Evolutionary conservation across 805 yeast species (phyloP).

Genomic region (Debaryomyces prosopidis): DNA sequence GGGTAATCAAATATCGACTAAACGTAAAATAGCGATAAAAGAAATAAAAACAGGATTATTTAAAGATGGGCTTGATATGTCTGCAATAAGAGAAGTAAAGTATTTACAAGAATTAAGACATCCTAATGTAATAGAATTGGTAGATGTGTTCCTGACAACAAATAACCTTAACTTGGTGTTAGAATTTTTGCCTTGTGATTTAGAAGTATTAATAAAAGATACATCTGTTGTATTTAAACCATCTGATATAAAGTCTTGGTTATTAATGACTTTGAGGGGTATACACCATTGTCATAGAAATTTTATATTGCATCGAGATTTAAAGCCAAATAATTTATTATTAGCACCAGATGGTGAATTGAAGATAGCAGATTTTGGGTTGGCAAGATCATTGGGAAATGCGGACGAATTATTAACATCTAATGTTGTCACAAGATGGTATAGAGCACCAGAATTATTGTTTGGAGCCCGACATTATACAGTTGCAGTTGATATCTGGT

Average conservation of each 20-base stretch:
- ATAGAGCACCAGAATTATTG: slow-evolving; percentile 71
- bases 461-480: slow-evolving; percentile 48
- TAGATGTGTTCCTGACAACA: slow-evolving; percentile 78
- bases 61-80: slow-evolving; percentile 96
- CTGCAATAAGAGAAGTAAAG: slow-evolving; percentile 92
- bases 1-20: slow-evolving; percentile 61
- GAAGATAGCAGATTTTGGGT: slow-evolving; percentile 96
- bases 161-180: slow-evolving; percentile 78
- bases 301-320: slow-evolving; percentile 85
- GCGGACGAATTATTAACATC: slow-evolving; percentile 78
- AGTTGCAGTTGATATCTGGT: slow-evolving; percentile 46
- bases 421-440: slow-evolving; percentile 97
- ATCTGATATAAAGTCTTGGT: slow-evolving; percentile 90
- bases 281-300: slow-evolving; percentile 94
- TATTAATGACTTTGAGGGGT: slow-evolving; percentile 92
- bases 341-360: slow-evolving; percentile 85
- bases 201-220: slow-evolving; percentile 87
- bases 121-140: slow-evolving; percentile 78
- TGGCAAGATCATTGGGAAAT: slow-evolving; percentile 81
- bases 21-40: slow-evolving; percentile 79
- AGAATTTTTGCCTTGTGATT: slow-evolving; percentile 84
- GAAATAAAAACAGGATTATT: slow-evolving; percentile 93
- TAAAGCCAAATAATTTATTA: slow-evolving; percentile 88
- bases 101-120: slow-evolving; percentile 75
- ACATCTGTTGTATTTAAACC: slow-evolving; percentile 72